These are phyloP conservation scores for Botrytis tulipae DNA, from an alignment of 2,329 filamentous ascomycete species.

Conservation along the genomic window DNA sequence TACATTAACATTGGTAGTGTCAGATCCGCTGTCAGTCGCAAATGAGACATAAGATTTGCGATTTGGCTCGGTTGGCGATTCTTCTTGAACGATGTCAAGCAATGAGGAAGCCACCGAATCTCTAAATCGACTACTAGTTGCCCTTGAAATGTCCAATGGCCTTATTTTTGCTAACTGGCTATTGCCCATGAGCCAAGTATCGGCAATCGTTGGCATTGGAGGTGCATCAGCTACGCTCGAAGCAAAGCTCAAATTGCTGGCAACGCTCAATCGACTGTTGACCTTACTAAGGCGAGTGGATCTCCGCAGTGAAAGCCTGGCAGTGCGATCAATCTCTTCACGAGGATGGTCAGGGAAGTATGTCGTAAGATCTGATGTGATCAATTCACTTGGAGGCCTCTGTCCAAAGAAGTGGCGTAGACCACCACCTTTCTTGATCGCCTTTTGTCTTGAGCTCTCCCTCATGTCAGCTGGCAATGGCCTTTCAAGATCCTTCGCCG, in stretches of 20 bases:
- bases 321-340: constrained; percentile 93
- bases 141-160: constrained; percentile 45
- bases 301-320: constrained; percentile 85
- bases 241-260: constrained; percentile 88
- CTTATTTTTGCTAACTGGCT: constrained; percentile 52
- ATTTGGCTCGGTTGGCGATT: constrained; percentile 78
- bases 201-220: constrained; percentile 91
- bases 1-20: constrained; percentile 66
- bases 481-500: constrained; percentile 57
- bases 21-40: constrained; percentile 62
- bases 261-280: constrained; percentile 88
- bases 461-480: constrained; percentile 45
- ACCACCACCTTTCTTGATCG: constrained; percentile 53
- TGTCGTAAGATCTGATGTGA: constrained; percentile 90
- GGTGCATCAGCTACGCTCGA: constrained; percentile 92
- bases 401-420: constrained; percentile 86
- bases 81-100: constrained; percentile 86
- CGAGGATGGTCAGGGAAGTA: constrained; percentile 96
- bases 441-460: constrained; percentile 36
- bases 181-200: constrained; percentile 76
- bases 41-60: constrained; percentile 92
- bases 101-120: constrained; percentile 88
- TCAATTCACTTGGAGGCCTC: constrained; percentile 92
- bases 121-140: constrained; percentile 58
- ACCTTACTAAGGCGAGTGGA: constrained; percentile 90